Evolutionary conservation across 2,329 filamentous ascomycete species (phyloP).

Genomic region (Aureobasidium sp.): DNA sequence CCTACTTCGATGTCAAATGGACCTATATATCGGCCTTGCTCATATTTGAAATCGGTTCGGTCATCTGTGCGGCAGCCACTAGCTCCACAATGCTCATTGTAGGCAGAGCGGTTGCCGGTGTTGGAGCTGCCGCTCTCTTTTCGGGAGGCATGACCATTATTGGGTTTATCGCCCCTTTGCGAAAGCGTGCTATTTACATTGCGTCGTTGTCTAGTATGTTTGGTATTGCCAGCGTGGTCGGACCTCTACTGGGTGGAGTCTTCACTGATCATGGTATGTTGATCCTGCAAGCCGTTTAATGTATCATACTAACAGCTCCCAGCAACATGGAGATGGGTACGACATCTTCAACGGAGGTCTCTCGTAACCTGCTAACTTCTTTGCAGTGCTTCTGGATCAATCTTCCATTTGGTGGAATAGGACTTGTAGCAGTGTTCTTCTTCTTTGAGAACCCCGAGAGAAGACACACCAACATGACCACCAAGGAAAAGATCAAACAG

Average conservation of each 20-base stretch:
- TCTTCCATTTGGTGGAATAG: conserved; percentile 36
- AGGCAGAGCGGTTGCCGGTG: conserved; percentile 47
- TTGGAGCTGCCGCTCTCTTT: conserved; percentile 44
- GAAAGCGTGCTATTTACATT: conserved; percentile 36
- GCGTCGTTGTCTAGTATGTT: conserved; percentile 31
- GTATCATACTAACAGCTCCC: not conserved
- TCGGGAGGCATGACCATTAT: conserved; percentile 39
- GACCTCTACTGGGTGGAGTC: conserved; percentile 35
- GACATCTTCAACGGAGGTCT: not conserved
- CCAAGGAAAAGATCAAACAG: conserved; percentile 35
- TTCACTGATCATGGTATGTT: conserved; percentile 33
- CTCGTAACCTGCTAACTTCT: not conserved
- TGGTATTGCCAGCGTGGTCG: conserved; percentile 32
- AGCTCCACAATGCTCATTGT: conserved; percentile 47
- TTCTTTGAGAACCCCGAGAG: conserved; percentile 25
- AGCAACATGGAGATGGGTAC: conserved; percentile 8
- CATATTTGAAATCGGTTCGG: conserved; percentile 43
- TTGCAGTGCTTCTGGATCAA: conserved; percentile 14
- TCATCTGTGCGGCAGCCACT: conserved; percentile 44
- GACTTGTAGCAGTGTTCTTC: conserved; percentile 23
- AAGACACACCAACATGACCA: conserved; percentile 16
- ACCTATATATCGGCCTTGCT: conserved; percentile 42
- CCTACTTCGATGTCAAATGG: conserved; percentile 47
- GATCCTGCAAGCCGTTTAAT: not conserved
- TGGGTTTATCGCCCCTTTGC: conserved; percentile 34